These are phyloP conservation scores for Mariannaea elegans DNA, from an alignment of 2,329 filamentous ascomycete genomes.

Conservation along the genomic window DNA sequence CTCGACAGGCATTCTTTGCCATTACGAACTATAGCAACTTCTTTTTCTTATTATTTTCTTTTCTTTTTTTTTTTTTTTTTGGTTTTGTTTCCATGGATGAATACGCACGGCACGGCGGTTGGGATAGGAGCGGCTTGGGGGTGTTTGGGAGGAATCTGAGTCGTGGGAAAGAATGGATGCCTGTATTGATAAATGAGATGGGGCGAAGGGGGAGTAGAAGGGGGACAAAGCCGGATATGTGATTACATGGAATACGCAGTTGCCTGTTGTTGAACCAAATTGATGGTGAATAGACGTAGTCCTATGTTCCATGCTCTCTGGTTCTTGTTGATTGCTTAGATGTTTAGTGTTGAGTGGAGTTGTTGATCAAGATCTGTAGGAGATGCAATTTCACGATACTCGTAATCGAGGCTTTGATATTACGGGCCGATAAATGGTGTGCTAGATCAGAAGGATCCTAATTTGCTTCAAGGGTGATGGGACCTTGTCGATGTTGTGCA, in stretches of 20 bases:
- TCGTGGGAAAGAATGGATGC: background rate
- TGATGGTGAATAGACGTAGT: too few relatives aligned
- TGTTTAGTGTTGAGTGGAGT: too few relatives aligned
- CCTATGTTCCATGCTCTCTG: too few relatives aligned
- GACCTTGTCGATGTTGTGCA: background rate
- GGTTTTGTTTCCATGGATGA: slow-evolving; percentile 1
- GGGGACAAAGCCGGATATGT: background rate
- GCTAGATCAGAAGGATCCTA: background rate
- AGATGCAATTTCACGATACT: background rate
- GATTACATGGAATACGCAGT: background rate
- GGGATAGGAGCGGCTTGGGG: background rate
- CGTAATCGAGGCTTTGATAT: background rate
- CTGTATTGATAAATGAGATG: background rate
- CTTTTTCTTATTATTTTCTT: background rate
- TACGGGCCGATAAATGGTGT: background rate
- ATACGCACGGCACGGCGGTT: slow-evolving; percentile 10
- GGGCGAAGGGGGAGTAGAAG: background rate
- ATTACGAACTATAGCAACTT: slow-evolving; percentile 15
- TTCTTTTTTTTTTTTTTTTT: background rate
- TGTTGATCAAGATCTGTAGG: too few relatives aligned
- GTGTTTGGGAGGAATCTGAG: background rate
- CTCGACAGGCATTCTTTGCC: slow-evolving; percentile 25
- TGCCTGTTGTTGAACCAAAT: too few relatives aligned
- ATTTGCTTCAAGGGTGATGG: background rate
- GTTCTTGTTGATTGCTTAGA: too few relatives aligned